These are phyloP conservation scores for Saccharomyces cerevisiae DNA, from an alignment of 805 yeast genomes.

Conservation along the genomic window DNA sequence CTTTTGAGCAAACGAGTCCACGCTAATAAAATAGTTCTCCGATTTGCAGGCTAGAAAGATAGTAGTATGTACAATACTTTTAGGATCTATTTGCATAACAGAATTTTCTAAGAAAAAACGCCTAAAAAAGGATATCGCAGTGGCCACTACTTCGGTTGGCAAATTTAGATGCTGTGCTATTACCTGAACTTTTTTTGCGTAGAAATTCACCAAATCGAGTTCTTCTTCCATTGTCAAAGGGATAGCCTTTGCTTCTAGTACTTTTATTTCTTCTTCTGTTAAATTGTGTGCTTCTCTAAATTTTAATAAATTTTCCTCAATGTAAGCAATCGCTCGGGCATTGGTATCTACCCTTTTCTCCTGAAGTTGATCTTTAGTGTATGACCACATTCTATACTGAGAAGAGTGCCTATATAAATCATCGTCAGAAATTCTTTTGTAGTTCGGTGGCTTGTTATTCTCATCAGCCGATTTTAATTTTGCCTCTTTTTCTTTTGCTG, in stretches of 20 bases:
- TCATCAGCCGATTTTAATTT: neutral
- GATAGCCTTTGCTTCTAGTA: conserved; percentile 27
- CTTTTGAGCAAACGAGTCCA: conserved; percentile 66
- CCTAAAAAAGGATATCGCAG: conserved; percentile 76
- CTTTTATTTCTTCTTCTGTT: conserved; percentile 26
- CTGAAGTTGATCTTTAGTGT: conserved; percentile 48
- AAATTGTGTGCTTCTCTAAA: conserved; percentile 26
- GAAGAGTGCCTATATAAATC: conserved; percentile 83
- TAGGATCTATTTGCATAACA: conserved; percentile 84
- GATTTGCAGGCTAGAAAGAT: conserved; percentile 87
- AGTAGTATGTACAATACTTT: conserved; percentile 69
- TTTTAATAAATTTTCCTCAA: conserved; percentile 29
- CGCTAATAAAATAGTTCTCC: conserved; percentile 83
- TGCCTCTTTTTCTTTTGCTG: neutral
- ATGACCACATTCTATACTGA: conserved; percentile 84
- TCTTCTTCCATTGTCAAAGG: conserved; percentile 65
- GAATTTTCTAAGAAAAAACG: conserved; percentile 73
- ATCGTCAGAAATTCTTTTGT: conserved; percentile 54
- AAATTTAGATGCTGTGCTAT: conserved; percentile 66
- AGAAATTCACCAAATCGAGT: conserved; percentile 53
- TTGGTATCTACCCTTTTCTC: conserved; percentile 44
- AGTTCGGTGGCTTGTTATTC: conserved; percentile 11
- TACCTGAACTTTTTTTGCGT: conserved; percentile 61
- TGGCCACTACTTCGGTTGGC: conserved; percentile 83
- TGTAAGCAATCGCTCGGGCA: conserved; percentile 39